Conservation (phyloP, 2,329 filamentous ascomycete genomes). For the Keithomyces neogunnii region DNA sequence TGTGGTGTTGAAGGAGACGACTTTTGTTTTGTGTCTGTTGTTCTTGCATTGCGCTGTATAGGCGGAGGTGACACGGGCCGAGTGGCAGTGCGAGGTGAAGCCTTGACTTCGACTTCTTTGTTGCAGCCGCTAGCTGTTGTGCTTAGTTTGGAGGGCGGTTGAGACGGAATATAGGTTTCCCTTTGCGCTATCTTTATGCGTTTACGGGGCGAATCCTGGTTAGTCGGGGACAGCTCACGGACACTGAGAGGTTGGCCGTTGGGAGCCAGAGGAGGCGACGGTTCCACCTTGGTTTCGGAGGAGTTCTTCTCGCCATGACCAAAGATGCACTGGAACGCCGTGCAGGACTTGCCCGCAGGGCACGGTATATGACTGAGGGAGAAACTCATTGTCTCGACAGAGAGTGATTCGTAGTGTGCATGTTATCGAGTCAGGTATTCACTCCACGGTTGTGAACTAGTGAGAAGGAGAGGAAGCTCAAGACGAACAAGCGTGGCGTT, state of each 20-base stretch:
- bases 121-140: background rate
- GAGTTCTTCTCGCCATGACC: slow-evolving; percentile 30
- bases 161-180: background rate
- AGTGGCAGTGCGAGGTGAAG: slow-evolving; percentile 12
- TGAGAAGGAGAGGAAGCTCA: too few relatives aligned
- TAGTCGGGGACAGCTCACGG: slow-evolving; percentile 4
- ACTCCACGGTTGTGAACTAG: too few relatives aligned
- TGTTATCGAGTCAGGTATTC: too few relatives aligned
- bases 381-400: slow-evolving; percentile 23
- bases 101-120: background rate
- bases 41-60: slow-evolving; percentile 12
- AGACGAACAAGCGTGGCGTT: too few relatives aligned
- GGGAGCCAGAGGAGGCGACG: slow-evolving; percentile 3
- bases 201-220: slow-evolving; percentile 22
- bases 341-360: slow-evolving; percentile 38
- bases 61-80: slow-evolving; percentile 26
- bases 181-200: slow-evolving; percentile 18
- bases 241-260: background rate
- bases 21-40: slow-evolving; percentile 2
- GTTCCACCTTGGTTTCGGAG: slow-evolving; percentile 6
- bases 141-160: slow-evolving; percentile 5
- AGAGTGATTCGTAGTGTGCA: background rate
- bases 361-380: slow-evolving; percentile 41
- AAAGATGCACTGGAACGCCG: slow-evolving; percentile 42
- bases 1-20: background rate